phyloP scores from a whole-genome alignment of 768 basidiomycete genomes.

The Boletus huronensis region DNA sequence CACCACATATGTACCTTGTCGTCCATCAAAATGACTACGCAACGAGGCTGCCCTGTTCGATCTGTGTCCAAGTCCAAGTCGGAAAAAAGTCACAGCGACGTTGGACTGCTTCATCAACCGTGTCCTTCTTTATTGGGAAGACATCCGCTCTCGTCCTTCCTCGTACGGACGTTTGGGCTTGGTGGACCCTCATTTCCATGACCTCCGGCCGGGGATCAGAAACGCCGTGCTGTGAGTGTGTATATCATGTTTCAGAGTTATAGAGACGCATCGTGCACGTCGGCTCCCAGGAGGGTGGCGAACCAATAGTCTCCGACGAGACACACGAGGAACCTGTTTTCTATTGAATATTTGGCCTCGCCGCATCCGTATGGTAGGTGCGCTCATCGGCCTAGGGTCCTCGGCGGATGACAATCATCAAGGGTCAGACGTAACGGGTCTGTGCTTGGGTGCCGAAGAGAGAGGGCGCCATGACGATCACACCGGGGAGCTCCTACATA shows the following conservation, averaged over 20 bases:
- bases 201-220: background rate
- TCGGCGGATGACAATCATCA: conserved; percentile 1
- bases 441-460: background rate
- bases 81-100: background rate
- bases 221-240: background rate
- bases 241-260: conserved; percentile 8
- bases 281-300: background rate
- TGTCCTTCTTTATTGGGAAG: background rate
- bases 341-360: background rate
- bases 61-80: no score
- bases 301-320: background rate
- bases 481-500: background rate
- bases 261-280: background rate
- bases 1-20: background rate
- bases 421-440: background rate
- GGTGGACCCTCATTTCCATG: background rate
- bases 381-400: conserved; percentile 6
- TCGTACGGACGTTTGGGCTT: background rate
- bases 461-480: background rate
- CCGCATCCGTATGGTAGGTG: background rate
- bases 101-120: no score
- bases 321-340: background rate
- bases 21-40: background rate
- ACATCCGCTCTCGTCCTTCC: background rate
- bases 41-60: background rate